Percentiles rank a stretch among this genome's conserved stretches.
phyloP scores from a whole-genome alignment of 495 filamentous ascomycete genomes.

The Xylaria grammica region DNA sequence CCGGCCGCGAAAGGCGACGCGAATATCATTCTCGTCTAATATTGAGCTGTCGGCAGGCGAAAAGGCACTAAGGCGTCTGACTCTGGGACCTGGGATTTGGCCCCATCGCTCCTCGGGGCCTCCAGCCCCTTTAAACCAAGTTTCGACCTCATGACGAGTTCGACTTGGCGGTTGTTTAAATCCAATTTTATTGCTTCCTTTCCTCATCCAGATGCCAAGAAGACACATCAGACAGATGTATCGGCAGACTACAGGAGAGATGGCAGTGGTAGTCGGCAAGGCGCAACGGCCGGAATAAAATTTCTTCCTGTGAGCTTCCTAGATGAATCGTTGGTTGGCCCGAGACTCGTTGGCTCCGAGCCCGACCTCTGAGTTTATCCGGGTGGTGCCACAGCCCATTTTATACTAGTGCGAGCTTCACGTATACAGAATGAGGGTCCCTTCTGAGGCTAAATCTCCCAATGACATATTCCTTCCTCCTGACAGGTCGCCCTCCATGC shows the following conservation, averaged over 20 bases:
- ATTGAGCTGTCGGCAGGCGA: neutral
- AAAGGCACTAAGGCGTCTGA: neutral
- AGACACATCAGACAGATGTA: conserved; percentile 17
- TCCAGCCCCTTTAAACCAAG: conserved; percentile 12
- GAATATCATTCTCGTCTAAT: conserved; percentile 33
- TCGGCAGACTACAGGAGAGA: conserved; percentile 19
- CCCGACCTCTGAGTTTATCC: conserved; percentile 15
- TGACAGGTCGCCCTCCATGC: conserved; percentile 29
- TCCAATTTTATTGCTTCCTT: conserved; percentile 11
- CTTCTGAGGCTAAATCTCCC: conserved; percentile 39
- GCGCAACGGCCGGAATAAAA: conserved; percentile 24
- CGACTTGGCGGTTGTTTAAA: neutral
- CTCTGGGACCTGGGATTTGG: neutral
- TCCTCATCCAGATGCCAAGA: conserved; percentile 18
- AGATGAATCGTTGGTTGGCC: neutral
- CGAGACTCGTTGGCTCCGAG: conserved; percentile 3
- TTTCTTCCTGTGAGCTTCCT: conserved; percentile 1
- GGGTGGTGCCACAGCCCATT: conserved; percentile 4
- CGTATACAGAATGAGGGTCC: conserved; percentile 4
- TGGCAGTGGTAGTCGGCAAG: conserved; percentile 31
- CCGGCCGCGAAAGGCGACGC: conserved; percentile 27
- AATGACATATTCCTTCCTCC: conserved; percentile 28
- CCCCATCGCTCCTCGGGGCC: neutral
- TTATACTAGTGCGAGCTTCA: conserved; percentile 1
- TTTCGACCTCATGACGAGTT: neutral